Conservation (phyloP, 2,329 filamentous ascomycete genomes). For the Colletotrichum nymphaeae region DNA sequence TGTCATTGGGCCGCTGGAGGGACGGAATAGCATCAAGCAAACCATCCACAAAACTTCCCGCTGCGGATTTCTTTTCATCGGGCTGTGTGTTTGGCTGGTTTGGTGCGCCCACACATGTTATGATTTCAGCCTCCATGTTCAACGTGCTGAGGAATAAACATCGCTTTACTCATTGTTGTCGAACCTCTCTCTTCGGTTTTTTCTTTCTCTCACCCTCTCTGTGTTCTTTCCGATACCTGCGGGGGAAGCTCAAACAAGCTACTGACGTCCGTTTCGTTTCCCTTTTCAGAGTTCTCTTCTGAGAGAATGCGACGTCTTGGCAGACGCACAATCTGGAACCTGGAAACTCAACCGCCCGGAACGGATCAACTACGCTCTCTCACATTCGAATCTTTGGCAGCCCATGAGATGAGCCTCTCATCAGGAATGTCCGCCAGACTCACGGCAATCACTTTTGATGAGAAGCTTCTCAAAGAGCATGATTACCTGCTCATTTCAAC, state of each 20-base stretch:
- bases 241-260: neutral
- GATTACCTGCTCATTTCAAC: neutral
- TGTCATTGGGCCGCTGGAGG: constrained; percentile 3
- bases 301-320: constrained; percentile 27
- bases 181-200: neutral
- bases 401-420: neutral
- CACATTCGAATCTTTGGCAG: neutral
- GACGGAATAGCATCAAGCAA: neutral
- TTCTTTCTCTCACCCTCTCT: neutral
- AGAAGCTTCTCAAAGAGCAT: neutral
- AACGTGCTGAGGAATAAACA: neutral
- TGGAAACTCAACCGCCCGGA: neutral
- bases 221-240: neutral
- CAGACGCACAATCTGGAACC: neutral
- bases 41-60: neutral
- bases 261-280: neutral
- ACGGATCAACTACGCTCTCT: neutral
- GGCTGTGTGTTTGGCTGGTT: neutral
- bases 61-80: constrained; percentile 29
- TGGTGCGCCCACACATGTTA: neutral
- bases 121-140: neutral
- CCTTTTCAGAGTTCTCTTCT: constrained; percentile 4
- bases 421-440: neutral
- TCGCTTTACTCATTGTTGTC: neutral
- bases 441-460: neutral